Base-by-base conservation (phyloP, 345 rosid species). In the Viola odorata region DNA sequence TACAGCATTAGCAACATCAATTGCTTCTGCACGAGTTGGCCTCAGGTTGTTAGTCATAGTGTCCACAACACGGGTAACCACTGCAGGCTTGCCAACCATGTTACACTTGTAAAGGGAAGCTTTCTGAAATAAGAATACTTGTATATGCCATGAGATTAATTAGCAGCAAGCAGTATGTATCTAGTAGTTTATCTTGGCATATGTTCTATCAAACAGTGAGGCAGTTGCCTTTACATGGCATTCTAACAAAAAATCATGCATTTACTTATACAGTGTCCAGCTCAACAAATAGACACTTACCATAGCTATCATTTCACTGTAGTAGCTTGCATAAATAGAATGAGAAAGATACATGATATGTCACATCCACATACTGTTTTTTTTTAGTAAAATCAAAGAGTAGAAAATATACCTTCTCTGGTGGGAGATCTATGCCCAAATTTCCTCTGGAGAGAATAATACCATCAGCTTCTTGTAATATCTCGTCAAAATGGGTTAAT, bases 1-100 rank as follows among this genome's bases (percentile, higher is more conserved):
- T 48, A 92, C 98, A 65, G 96, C 98, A 80, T 92, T 92, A 50
- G 98, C 98, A 70, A 92, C 98, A 80, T 92, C 96, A 70, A 96
- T 92, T 62, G 98, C 96, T 72, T 92, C 96, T 12, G 98, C 98
- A 76, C 96, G 96, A 71, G 96, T 89, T 70, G 96, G 98, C 56
- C 96, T 77, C 70, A 92, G 77, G 75, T 92, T 92, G 77, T 79
- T 89, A 45, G 96, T 92, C 98, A 92, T 92, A 75, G 95, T 89
- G 81, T 91, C 96, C 60, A 91, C 98, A 65, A 91, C 96, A 72
- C 98, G 98, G 60, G 98, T 91, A 60, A 85, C 82, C 55, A 91
- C 96, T 1, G 98, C 95, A 64, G 98, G 95, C 82, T 91, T 89
- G 65, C 98, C 98, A 59, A 88, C 86, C 98, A 91, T 91, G 82